Base-by-base conservation (phyloP, 2,329 filamentous ascomycete genomes). In the Stagonosporopsis rhizophila region DNA sequence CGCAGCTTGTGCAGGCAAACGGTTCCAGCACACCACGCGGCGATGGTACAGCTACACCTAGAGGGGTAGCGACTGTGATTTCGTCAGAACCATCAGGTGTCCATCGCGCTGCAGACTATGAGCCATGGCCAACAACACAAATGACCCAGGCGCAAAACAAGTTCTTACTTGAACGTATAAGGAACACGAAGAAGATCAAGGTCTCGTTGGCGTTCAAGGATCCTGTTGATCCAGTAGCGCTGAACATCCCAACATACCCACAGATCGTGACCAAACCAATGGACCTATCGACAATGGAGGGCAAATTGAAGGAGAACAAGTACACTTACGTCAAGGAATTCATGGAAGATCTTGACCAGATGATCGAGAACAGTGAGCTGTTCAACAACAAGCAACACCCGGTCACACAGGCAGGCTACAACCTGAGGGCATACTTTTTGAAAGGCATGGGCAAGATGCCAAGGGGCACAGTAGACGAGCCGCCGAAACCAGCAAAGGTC, bases 371-470 rank as follows among this genome's bases (percentile, higher is more conserved):
- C 73, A 87, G 90, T 0, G 73, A 89, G 34, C 79, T 81, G 0
- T 99, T 96, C 83, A 99, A 99, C 72, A 93, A 94, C 14, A 79
- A 84, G 0, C 79, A 85, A 5, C 93, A 98, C 69, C 79, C 85
- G 0, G 87, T 98, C 44, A 89, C 92, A 0, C 79, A 81, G 39
- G 84, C 88, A 51, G 89, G 88, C 15, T 83, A 87, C 61, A 85
- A 82, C 49, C 81, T 89, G 73, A 80, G 83, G 51, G 80, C 79
- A 9, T 84, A 83, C 49, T 87, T 88, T 67, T 77, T 86, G 35
- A 84, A 83, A 64, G 83, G 87, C 56, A 82, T 90, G 77, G 75
- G 76, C 39, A 85, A 83, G 58, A 79, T 90, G 23, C 85, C 87
- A 0, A 81, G 80, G 38, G 78, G 84, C 3, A 80, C 81, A 59